Evolutionary conservation across 495 filamentous ascomycete species (phyloP), one percentile per base, ranked within the genome.

Genomic region (Xylaria intraflava): DNA sequence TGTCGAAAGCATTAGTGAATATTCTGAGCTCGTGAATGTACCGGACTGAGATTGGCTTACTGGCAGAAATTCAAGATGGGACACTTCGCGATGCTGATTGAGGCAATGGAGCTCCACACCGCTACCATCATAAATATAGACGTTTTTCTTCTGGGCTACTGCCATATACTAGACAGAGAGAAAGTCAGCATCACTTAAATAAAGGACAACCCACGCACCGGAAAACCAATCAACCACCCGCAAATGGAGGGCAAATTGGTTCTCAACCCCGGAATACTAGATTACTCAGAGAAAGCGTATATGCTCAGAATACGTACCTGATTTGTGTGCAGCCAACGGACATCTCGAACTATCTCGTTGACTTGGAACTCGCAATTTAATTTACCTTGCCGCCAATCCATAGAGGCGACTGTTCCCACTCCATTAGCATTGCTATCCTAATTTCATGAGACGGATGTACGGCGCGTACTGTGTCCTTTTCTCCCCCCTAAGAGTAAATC

Each of bases 131-230:
- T 98, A 98, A 55, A 98, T 97, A 73, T 77, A 78, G 55, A 90
- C 87, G 56, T 92, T 85, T 70, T 94, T 95, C 79, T 97, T 97
- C 70, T 98, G 93, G 24, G 93, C 89, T n/a, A 95, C 90, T 3
- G 94, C 93, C 70, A 97, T 95, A 69, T 79, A 90, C 60, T 55
- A 43, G 29, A 36, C 5, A 3, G 22, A 31, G 14, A 8, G 29
- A n/a, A 22, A 9, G 33, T 55, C 14, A 55, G 52, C n/a, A 49
- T 46, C 30, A 38, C 14, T 33, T 30, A 30, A 14, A 41, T 1
- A 14, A 1, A 19, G 12, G 17, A 12, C 12, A 12, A 19, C 35
- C 31, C 31, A 38, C 9, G 35, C 10, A 38, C 9, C 5, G 4
- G 14, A 4, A 16, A 3, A 9, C n/a, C 9, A n/a, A 38, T 38